phyloP scores from a whole-genome alignment of 2,329 filamentous ascomycete species.

The Neofusicoccum parvum region DNA sequence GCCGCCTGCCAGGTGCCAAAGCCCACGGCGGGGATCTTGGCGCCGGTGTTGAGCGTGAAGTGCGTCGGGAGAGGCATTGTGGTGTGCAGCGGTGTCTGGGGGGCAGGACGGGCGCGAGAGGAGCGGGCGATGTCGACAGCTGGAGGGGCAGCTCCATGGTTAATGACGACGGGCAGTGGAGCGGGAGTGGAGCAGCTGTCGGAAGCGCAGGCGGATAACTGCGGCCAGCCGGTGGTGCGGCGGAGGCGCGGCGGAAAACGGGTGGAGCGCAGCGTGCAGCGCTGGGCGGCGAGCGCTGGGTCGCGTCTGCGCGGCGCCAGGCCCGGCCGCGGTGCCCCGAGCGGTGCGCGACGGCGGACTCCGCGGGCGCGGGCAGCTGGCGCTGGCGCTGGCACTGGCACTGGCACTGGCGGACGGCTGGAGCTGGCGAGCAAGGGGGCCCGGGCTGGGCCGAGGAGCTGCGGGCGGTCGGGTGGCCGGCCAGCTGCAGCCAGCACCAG shows the following conservation, averaged over 20 bases:
- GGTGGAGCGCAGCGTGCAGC: not conserved
- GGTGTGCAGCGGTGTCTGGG: not conserved
- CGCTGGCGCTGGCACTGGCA: too few relatives aligned
- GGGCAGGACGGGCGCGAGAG: not conserved
- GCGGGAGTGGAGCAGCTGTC: not conserved
- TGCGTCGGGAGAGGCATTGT: constrained; percentile 10
- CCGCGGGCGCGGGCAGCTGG: too few relatives aligned
- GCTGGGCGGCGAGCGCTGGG: not conserved
- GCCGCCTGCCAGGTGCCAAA: constrained; percentile 39
- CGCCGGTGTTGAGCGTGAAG: constrained; percentile 20
- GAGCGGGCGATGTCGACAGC: not conserved
- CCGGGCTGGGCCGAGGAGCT: too few relatives aligned
- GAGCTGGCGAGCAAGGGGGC: too few relatives aligned
- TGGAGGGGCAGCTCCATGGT: not conserved
- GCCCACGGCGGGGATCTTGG: constrained; percentile 26
- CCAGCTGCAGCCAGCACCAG: too few relatives aligned
- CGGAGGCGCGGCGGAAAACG: constrained; percentile 14
- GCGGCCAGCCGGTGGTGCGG: not conserved
- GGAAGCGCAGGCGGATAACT: constrained; percentile 15
- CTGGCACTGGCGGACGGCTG: too few relatives aligned
- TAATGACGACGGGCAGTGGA: not conserved
- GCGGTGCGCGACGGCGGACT: too few relatives aligned
- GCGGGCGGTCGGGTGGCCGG: too few relatives aligned
- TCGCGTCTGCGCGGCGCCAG: not conserved
- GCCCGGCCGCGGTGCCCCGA: not conserved